Evolutionary conservation across 495 filamentous ascomycete species (phyloP), one percentile per base, ranked within the genome.

Genomic region (Penicillium diatomitis): DNA sequence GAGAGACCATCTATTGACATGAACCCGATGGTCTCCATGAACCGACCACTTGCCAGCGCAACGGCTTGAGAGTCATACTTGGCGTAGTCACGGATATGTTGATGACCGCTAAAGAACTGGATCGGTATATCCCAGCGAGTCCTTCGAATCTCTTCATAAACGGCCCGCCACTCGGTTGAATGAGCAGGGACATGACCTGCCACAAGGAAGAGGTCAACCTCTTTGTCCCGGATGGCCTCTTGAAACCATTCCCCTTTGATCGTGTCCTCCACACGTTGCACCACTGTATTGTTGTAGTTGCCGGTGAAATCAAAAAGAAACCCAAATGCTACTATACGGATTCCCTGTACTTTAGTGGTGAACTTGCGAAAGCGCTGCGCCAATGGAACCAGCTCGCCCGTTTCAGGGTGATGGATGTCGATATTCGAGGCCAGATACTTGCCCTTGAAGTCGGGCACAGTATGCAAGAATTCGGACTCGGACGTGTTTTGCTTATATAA

Each of bases 21-120:
- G 72, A 90, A 98, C 4, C 92, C 92, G 43, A 96, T 82, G n/a
- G 94, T 97, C 68, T 98, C 92, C 78, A 96, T 89, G 65, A 96
- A 98, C 3, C 91, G 78, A n/a, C 92, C 92, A 58, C 86, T 90
- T 32, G 90, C 89, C 9, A 98, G 67, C 1, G 82, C 92, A 50
- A 83, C 85, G 2, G 90, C 85, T 52, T 84, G 86, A 39, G 74
- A 70, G 61, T 97, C 92, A 58, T 86, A 97, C 42, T 78, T 77
- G 11, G 74, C 80, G 59, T 85, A 92, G 57, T 98, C 89, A 4
- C 92, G 80, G 38, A 96, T 85, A 61, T 98, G 92, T 29, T 82
- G 80, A 60, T 98, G 92, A 4, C 92, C 92, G 40, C 88, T 91
- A 47, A 98, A 89, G 63, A 97, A 96, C 53, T 89, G 84, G 40